Conservation (phyloP, 1,284 basidiomycete species). For the Fomitopsis palustris region DNA sequence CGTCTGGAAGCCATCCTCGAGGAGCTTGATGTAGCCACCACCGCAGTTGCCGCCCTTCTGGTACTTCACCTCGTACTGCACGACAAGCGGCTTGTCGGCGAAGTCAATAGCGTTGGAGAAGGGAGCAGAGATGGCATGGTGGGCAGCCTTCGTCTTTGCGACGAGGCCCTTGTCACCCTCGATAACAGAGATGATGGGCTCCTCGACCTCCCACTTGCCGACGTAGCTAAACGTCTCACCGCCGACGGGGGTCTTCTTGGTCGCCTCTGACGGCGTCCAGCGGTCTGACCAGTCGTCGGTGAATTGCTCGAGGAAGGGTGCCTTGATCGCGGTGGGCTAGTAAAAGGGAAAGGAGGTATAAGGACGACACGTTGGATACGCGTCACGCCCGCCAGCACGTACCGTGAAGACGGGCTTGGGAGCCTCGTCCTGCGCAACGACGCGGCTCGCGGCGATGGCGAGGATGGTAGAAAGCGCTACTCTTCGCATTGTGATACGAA, state of each 20-base stretch:
- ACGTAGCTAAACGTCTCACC: constrained; percentile 96
- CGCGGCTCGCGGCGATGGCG: constrained; percentile 60
- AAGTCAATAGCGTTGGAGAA: constrained; percentile 82
- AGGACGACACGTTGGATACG: constrained; percentile 5
- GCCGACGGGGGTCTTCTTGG: constrained; percentile 93
- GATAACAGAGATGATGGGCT: constrained; percentile 70
- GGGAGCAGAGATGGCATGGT: constrained; percentile 96
- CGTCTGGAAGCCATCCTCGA: constrained; percentile 89
- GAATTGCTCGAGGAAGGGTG: constrained; percentile 98
- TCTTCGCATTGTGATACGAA: constrained; percentile 78
- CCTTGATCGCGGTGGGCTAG: constrained; percentile 80
- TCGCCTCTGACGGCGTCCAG: constrained; percentile 96
- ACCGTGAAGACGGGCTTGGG: constrained; percentile 70
- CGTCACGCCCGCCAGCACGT: constrained; percentile 20
- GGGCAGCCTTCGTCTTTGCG: constrained; percentile 89
- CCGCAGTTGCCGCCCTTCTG: constrained; percentile 99
- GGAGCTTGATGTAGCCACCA: constrained; percentile 98
- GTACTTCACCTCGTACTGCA: constrained; percentile 99
- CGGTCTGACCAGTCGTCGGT: constrained; percentile 86
- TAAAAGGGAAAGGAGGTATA: constrained; percentile 5
- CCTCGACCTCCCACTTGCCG: constrained; percentile 96
- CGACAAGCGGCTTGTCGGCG: constrained; percentile 85
- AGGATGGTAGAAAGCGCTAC: constrained; percentile 74
- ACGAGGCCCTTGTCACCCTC: constrained; percentile 88
- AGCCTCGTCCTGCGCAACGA: constrained; percentile 53